These are phyloP conservation scores for Ploettnerulaceae sp. DNA, from an alignment of 2,329 filamentous ascomycete species.

Conservation along the genomic window DNA sequence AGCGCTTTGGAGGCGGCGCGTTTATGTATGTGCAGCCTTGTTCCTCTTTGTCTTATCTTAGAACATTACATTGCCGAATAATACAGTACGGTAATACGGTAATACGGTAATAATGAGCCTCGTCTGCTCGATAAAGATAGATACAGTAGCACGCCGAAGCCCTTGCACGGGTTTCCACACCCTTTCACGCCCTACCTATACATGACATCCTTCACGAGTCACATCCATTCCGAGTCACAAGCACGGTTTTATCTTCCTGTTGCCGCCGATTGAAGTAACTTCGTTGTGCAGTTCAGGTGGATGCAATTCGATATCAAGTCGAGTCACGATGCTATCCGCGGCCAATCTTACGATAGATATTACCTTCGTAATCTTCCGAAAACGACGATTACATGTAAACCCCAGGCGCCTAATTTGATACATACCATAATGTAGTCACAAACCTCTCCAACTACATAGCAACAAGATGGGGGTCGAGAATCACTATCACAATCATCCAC, in stretches of 20 bases:
- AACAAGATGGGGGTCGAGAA: slow-evolving; percentile 3
- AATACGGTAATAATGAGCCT: not conserved
- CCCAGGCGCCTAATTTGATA: no score
- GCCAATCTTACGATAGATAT: not conserved
- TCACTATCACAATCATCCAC: not conserved
- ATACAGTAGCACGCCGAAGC: slow-evolving; percentile 1
- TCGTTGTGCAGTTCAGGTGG: not conserved
- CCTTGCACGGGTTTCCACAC: slow-evolving; percentile 4
- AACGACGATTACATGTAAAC: no score
- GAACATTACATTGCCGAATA: not conserved
- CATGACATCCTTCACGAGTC: not conserved
- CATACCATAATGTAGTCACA: not conserved
- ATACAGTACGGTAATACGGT: not conserved
- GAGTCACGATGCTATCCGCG: not conserved
- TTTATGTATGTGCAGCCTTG: not conserved
- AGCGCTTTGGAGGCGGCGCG: slow-evolving; percentile 3
- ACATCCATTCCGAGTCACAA: slow-evolving; percentile 1
- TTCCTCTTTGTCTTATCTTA: not conserved
- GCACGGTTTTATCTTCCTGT: not conserved
- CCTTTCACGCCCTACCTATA: not conserved
- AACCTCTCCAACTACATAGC: slow-evolving; percentile 5
- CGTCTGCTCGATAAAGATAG: not conserved
- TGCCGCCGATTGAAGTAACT: not conserved
- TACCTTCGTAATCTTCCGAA: not conserved
- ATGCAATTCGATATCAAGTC: not conserved